These are phyloP conservation scores for Epichloe festucae DNA, from an alignment of 2,329 filamentous ascomycete genomes.

Conservation along the genomic window DNA sequence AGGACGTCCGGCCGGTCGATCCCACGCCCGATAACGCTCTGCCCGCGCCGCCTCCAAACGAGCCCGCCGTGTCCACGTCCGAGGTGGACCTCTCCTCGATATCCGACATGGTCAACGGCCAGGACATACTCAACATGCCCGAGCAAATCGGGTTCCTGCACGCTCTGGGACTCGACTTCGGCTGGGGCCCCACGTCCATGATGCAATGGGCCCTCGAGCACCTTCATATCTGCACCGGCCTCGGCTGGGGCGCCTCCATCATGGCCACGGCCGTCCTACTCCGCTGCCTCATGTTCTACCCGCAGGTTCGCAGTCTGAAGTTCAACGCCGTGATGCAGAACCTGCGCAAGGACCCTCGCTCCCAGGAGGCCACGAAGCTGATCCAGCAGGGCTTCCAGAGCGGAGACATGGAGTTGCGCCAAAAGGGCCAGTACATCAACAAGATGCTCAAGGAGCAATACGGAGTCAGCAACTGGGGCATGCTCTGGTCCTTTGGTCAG, in stretches of 20 bases:
- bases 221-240: conserved; percentile 59
- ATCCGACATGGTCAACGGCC: conserved; percentile 22
- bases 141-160: conserved; percentile 74
- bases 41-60: conserved; percentile 10
- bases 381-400: conserved; percentile 30
- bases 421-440: conserved; percentile 21
- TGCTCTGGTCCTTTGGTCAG: conserved; percentile 28
- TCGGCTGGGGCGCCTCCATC: conserved; percentile 77
- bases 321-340: conserved; percentile 44
- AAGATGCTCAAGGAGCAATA: conserved; percentile 25
- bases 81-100: conserved; percentile 23
- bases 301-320: conserved; percentile 29
- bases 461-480: conserved; percentile 19
- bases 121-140: conserved; percentile 45
- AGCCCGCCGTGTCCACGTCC: conserved; percentile 13
- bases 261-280: conserved; percentile 49
- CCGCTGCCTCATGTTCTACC: conserved; percentile 52
- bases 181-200: conserved; percentile 61
- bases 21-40: conserved; percentile 5
- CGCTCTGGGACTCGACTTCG: conserved; percentile 73
- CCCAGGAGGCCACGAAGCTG: conserved; percentile 32
- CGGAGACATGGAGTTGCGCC: conserved; percentile 31
- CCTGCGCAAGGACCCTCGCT: conserved; percentile 41
- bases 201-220: conserved; percentile 73
- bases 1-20: conserved; percentile 4